Conservation (phyloP, 2,329 filamentous ascomycete species). For the Colletotrichum sidae region DNA sequence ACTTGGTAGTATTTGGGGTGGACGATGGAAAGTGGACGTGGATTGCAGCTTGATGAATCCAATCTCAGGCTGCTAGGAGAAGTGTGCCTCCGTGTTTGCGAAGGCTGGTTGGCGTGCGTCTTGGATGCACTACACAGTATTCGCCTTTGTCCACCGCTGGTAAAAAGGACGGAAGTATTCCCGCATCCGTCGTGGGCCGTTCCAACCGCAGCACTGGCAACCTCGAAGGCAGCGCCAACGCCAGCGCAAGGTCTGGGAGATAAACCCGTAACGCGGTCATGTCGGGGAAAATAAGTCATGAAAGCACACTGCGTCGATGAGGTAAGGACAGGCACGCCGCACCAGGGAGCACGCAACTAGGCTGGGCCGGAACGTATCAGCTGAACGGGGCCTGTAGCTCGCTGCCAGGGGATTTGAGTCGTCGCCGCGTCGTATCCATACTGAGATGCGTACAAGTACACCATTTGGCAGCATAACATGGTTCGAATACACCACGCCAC, state of each 20-base stretch:
- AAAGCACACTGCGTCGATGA: background rate
- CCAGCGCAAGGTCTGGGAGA: too few species aligned
- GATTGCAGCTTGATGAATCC: conserved; percentile 29
- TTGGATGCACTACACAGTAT: too few species aligned
- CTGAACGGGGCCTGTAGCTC: background rate
- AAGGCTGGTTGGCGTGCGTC: too few species aligned
- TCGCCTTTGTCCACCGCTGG: conserved; percentile 1
- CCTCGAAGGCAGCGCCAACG: background rate
- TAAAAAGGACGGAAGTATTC: conserved; percentile 27
- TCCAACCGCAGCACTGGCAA: conserved; percentile 13
- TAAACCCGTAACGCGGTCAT: background rate
- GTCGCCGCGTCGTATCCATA: too few species aligned
- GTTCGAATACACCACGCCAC: background rate
- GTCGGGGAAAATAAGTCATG: too few species aligned
- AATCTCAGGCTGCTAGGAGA: conserved; percentile 16
- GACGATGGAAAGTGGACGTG: conserved; percentile 30
- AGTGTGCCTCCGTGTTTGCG: too few species aligned
- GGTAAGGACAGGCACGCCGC: background rate
- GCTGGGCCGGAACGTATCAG: conserved; percentile 5
- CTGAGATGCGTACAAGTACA: too few species aligned
- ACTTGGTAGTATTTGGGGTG: conserved; percentile 27
- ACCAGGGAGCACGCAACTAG: background rate
- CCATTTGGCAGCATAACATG: too few species aligned
- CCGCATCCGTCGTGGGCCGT: conserved; percentile 24
- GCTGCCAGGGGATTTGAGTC: background rate